Conservation (phyloP, 352 stramenopile genomes). For the Globisporangium acanthophoron region DNA sequence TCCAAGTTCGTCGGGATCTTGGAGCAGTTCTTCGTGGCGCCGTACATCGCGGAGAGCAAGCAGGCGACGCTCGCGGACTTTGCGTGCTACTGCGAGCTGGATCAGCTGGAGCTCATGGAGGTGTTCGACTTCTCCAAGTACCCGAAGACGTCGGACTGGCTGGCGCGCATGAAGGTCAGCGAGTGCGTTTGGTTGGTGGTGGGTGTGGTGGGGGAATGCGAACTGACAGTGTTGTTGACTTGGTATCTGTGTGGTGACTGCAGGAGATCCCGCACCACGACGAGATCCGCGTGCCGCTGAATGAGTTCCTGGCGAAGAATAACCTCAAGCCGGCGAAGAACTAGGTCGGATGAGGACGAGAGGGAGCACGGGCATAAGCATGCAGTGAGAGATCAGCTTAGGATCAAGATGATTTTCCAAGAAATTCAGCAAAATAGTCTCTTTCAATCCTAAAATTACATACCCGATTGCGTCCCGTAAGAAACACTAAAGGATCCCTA, state of each 20-base stretch:
- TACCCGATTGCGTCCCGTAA: too few species aligned
- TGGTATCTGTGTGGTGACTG: not conserved
- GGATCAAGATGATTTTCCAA: too few species aligned
- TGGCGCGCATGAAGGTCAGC: conserved; percentile 27
- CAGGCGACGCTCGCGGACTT: conserved; percentile 33
- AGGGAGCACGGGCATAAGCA: not conserved
- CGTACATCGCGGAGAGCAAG: conserved; percentile 22
- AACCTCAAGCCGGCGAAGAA: conserved; percentile 11
- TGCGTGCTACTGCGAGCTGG: conserved; percentile 39
- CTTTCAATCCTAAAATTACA: too few species aligned
- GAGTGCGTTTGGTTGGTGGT: not conserved
- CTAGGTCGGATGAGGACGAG: not conserved
- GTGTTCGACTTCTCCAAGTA: conserved; percentile 19
- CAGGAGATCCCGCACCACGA: conserved; percentile 26
- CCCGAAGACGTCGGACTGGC: conserved; percentile 29
- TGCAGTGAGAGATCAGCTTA: not conserved
- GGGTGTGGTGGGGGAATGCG: not conserved
- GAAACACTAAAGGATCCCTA: too few species aligned
- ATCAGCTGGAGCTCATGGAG: conserved; percentile 15
- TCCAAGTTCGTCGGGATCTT: conserved; percentile 17
- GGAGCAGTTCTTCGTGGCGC: conserved; percentile 25
- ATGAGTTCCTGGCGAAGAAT: conserved; percentile 27
- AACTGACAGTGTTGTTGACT: not conserved
- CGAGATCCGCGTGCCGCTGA: conserved; percentile 24
- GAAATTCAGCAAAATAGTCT: too few species aligned